Base-by-base conservation (phyloP, 2,329 filamentous ascomycete species). In the Fusarium camptoceras region DNA sequence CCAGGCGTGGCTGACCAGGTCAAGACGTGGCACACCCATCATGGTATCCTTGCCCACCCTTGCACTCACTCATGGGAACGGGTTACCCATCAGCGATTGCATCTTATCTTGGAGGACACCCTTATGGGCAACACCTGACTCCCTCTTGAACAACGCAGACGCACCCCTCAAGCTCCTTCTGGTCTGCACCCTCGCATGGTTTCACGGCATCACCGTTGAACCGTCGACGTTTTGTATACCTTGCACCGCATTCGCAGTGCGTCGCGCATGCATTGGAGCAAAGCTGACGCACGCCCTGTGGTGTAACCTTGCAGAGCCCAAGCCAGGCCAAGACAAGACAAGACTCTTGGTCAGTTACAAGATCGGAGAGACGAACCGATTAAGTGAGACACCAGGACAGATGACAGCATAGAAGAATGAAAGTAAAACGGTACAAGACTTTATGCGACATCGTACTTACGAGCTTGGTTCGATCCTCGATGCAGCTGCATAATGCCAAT, bases 121-220 rank as follows among this genome's bases (percentile, higher is more conserved):
- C 42, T 64, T 53, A 28, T 44, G 28, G 31, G 18, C 16, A 55
- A 44, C 62, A 66, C 55, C 48, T 55, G 62, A 66, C 63, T 66
- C 31, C 27, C 28, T 44, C 42, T 49, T 71, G 55, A 56, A 70
- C 68, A 71, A 61, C 68, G 43, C 68, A 71, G 67, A 70, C 64
- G 39, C 63, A 57, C 59, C 43, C 67, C 67, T 60, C 55, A 25
- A 41, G 43, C 49, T 58, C 20, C 42, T 43, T 57, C 30, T 47
- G n/a, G 53, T 39, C 22, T 60, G 30, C 62, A 46, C 31, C 22
- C 55, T 66, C 57, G 41, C 49, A 48, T 54, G 66, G 70, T 74
- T 58, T 57, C 60, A 69, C 71, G 59, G 71, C 68, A 72, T 66
- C 57, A 62, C 73, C 73, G 72, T 73, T 75, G 46, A 44, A 69